Percentiles rank a stretch among this genome's conserved stretches.
Evolutionary conservation across 441 rosid genomes (phyloP).

Genomic region (Pelargonium cotyledonis): DNA sequence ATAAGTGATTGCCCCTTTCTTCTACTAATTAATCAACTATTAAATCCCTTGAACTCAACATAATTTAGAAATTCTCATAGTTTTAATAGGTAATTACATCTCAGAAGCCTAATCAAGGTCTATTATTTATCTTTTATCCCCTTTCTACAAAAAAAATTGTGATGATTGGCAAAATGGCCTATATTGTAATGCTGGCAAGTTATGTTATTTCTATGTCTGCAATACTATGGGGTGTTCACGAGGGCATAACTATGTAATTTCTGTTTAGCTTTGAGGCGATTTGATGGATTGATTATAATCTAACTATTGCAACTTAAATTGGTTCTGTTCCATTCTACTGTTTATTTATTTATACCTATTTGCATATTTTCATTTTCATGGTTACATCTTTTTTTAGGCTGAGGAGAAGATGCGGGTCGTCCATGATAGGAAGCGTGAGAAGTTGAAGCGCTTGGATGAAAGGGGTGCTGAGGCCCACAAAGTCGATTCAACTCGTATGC

Average conservation of each 20-base stretch:
- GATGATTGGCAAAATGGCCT: not conserved
- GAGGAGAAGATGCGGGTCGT: constrained; percentile 82
- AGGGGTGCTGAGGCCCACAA: constrained; percentile 75
- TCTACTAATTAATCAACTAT: no score
- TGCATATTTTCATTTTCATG: constrained; percentile 3
- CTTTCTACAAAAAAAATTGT: not conserved
- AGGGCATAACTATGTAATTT: not conserved
- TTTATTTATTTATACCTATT: not conserved
- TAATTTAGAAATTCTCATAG: not conserved
- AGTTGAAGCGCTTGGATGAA: constrained; percentile 65
- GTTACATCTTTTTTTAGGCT: constrained; percentile 36
- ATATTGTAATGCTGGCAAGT: not conserved
- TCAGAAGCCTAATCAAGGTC: not conserved
- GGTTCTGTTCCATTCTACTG: not conserved
- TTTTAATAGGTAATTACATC: not conserved
- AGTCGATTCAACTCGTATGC: constrained; percentile 45
- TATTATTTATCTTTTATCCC: not conserved
- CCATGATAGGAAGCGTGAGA: constrained; percentile 64
- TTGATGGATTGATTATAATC: constrained; percentile 9
- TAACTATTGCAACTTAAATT: not conserved
- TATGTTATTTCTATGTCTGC: constrained; percentile 2
- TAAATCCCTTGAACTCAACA: no score
- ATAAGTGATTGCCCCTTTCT: no score
- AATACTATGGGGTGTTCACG: not conserved
- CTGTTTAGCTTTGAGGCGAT: not conserved